Base-by-base conservation (phyloP, 2,329 filamentous ascomycete species). In the Cordyceps javanica region DNA sequence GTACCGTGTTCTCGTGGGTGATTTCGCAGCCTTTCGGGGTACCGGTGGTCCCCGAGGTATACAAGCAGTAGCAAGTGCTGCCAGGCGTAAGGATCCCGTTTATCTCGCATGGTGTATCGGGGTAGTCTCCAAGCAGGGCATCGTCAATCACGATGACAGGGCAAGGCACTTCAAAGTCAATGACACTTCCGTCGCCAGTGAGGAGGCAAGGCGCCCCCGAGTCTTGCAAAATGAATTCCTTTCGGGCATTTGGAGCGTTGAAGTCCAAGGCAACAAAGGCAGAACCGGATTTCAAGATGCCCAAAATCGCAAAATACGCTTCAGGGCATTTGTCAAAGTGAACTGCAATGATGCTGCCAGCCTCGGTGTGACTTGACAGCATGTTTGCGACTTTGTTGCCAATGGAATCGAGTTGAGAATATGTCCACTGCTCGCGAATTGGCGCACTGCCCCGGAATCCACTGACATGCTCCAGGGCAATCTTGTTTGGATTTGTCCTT, bases 21-120 rank as follows among this genome's bases (percentile, higher is more conserved):
- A 97, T 85, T 59, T 94, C 84, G 63, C 91, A 96, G 2, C 91
- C 91, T 65, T 96, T 96, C 0, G 91, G 91, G 0, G 85, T 89
- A 3, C 91, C 91, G 0, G 91, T 96, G 0, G 91, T 95, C 3
- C 91, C 90, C 3, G 89, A 93, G 0, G 91, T 96, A 69, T 95
- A 96, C 1, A 96, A 77, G 59, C 90, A 93, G 68, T 95, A 96
- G 63, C 87, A 91, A 0, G 84, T 83, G 62, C 86, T 81, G 23
- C 80, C 74, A 14, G 69, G 68, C n/a, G 59, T 63, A 30, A 75
- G 67, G 2, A 41, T 7, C 7, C 38, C 46, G 10, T 38, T 55
- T 2, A 63, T 39, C 5, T 57, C 39, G 23, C 48, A 60, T 46
- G 26, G 58, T 26, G 44, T 62, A 14, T 59, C 60, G 19, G 69